These are phyloP conservation scores for Hypoxylon sp. DNA, from an alignment of 2,329 filamentous ascomycete genomes.

Conservation along the genomic window DNA sequence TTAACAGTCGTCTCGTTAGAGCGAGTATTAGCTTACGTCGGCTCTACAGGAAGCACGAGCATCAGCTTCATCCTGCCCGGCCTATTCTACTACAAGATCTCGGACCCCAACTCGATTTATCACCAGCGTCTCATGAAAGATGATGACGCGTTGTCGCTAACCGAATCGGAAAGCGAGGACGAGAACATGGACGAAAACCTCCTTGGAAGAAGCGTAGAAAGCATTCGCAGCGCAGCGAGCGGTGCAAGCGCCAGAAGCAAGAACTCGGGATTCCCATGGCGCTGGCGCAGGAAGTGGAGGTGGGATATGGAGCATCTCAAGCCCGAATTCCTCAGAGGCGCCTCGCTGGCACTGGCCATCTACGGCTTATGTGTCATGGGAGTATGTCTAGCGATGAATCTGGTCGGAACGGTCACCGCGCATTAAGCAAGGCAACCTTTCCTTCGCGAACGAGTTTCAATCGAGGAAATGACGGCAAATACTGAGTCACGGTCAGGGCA, in stretches of 20 bases:
- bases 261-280: slow-evolving; percentile 52
- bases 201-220: slow-evolving; percentile 56
- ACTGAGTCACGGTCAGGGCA: slow-evolving; percentile 2
- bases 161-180: slow-evolving; percentile 50
- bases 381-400: slow-evolving; percentile 85
- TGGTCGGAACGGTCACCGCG: slow-evolving; percentile 71
- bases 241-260: slow-evolving; percentile 46
- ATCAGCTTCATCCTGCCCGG: slow-evolving; percentile 98
- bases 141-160: slow-evolving; percentile 75
- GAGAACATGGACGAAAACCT: slow-evolving; percentile 45
- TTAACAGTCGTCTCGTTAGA: slow-evolving; percentile 91
- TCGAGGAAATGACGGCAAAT: not conserved
- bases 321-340: slow-evolving; percentile 70
- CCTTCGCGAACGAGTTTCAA: not conserved
- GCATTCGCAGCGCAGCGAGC: slow-evolving; percentile 53
- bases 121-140: slow-evolving; percentile 90
- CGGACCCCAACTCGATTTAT: slow-evolving; percentile 82
- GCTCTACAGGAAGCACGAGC: slow-evolving; percentile 90
- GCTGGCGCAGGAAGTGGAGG: slow-evolving; percentile 64
- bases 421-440: slow-evolving; percentile 53
- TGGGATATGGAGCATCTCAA: slow-evolving; percentile 71
- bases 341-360: slow-evolving; percentile 77
- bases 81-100: slow-evolving; percentile 98
- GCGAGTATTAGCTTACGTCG: slow-evolving; percentile 92
- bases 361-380: slow-evolving; percentile 92